A percentile compares a stretch with the other conserved stretches of the same genome.
Conservation (phyloP, 2,329 filamentous ascomycete species). For the Fusarium marasasianum region DNA sequence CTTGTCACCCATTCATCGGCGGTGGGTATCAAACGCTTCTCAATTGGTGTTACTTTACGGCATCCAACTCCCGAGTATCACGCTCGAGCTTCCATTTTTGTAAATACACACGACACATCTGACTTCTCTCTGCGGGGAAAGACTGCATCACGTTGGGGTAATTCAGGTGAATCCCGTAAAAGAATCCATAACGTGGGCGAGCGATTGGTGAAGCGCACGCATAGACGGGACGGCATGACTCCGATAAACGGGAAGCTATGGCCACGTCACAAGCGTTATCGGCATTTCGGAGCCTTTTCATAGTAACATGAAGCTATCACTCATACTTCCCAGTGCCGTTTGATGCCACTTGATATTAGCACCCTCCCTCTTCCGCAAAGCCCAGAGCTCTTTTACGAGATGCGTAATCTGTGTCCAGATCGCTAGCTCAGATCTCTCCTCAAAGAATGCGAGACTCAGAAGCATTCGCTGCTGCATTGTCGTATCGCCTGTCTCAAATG, state of each 20-base stretch:
- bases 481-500: constrained; percentile 30
- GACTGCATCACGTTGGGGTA: not conserved
- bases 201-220: not conserved
- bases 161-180: not conserved
- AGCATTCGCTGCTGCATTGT: constrained; percentile 36
- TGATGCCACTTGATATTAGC: constrained; percentile 37
- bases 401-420: constrained; percentile 35
- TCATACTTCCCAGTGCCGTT: constrained; percentile 28
- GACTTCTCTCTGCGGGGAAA: not conserved
- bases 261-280: not conserved
- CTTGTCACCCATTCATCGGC: not conserved
- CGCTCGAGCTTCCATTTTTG: not conserved
- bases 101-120: not conserved
- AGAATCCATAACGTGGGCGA: not conserved
- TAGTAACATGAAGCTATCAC: constrained; percentile 39
- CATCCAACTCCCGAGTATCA: not conserved
- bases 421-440: constrained; percentile 30
- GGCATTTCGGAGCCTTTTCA: not conserved
- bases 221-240: not conserved
- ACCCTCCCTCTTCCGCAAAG: constrained; percentile 21
- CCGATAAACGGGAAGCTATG: constrained; percentile 1
- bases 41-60: not conserved
- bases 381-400: constrained; percentile 35
- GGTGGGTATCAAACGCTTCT: not conserved
- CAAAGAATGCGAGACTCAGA: constrained; percentile 23